Evolutionary conservation across 768 basidiomycete genomes (phyloP).

Genomic region (Pilatotrama ljubarskyi): DNA sequence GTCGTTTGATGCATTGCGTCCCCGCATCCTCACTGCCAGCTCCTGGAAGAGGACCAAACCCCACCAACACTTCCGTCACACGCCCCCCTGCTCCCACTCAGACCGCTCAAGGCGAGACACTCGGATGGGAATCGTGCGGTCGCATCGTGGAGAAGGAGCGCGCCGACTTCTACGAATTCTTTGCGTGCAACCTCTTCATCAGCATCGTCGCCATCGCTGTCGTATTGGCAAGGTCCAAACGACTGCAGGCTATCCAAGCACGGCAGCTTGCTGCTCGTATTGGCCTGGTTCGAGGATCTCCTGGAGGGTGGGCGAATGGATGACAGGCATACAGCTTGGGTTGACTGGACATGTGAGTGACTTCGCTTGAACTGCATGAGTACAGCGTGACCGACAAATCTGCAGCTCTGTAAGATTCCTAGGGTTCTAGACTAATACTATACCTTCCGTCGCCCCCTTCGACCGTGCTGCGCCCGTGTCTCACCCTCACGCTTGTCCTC

Average conservation of each 20-base stretch:
- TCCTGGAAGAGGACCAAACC: not conserved
- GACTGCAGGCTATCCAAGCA: constrained; percentile 72
- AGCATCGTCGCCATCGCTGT: constrained; percentile 63
- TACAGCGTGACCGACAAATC: too few relatives aligned
- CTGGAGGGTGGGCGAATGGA: constrained; percentile 27
- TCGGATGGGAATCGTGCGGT: constrained; percentile 93
- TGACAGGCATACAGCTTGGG: not conserved
- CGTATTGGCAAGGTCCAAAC: constrained; percentile 66
- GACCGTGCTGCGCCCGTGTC: too few relatives aligned
- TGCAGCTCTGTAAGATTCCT: too few relatives aligned
- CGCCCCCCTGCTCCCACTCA: constrained; percentile 11
- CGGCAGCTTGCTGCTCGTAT: constrained; percentile 85
- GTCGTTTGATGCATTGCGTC: constrained; percentile 83
- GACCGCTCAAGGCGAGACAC: constrained; percentile 51
- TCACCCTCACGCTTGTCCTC: too few relatives aligned
- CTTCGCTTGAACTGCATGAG: too few relatives aligned
- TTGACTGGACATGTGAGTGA: too few relatives aligned
- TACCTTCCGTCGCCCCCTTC: too few relatives aligned
- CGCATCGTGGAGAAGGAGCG: constrained; percentile 78
- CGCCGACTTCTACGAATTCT: constrained; percentile 88
- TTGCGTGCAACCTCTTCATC: constrained; percentile 80
- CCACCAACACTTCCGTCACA: not conserved
- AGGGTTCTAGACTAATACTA: too few relatives aligned
- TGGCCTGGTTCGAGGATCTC: constrained; percentile 58
- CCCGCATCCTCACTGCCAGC: constrained; percentile 28